These are phyloP conservation scores for Pseudopediastrum boryanum DNA, from an alignment of 139 green algal species.

Conservation along the genomic window DNA sequence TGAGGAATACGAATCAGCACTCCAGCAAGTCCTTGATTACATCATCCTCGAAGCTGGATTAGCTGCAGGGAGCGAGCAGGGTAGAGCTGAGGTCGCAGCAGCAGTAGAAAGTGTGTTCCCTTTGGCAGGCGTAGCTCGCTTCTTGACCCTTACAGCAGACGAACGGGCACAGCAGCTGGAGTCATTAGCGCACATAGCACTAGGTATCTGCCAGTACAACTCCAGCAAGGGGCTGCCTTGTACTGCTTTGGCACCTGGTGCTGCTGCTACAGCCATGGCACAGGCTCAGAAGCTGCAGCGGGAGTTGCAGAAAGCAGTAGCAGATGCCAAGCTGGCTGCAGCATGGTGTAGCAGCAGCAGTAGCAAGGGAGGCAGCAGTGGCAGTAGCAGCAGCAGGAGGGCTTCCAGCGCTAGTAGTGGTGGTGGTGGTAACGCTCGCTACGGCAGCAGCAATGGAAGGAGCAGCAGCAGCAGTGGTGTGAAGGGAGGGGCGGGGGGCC, in stretches of 20 bases:
- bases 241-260: too few species aligned
- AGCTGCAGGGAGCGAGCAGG: not conserved
- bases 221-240: not conserved
- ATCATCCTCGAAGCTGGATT: not conserved
- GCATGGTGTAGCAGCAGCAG: slow-evolving; percentile 11
- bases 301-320: slow-evolving; percentile 18
- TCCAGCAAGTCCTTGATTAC: slow-evolving; percentile 27
- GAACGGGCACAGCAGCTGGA: slow-evolving; percentile 56
- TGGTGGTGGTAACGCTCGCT: too few species aligned
- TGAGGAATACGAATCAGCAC: slow-evolving; percentile 10
- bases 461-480: slow-evolving; percentile 2
- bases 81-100: slow-evolving; percentile 2
- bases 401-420: not conserved
- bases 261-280: slow-evolving; percentile 33
- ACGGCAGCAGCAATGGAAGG: not conserved
- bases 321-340: slow-evolving; percentile 10
- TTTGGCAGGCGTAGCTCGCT: slow-evolving; percentile 53
- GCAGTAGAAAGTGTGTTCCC: slow-evolving; percentile 69
- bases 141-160: slow-evolving; percentile 49
- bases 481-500: too few species aligned
- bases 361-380: not conserved
- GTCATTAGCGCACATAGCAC: slow-evolving; percentile 57
- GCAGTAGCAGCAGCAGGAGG: slow-evolving; percentile 4
- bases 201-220: slow-evolving; percentile 77
- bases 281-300: slow-evolving; percentile 33